Percentiles rank a stretch among this genome's conserved stretches.
Conservation (phyloP, 2,329 filamentous ascomycete genomes). For the Raffaelea arxii region DNA sequence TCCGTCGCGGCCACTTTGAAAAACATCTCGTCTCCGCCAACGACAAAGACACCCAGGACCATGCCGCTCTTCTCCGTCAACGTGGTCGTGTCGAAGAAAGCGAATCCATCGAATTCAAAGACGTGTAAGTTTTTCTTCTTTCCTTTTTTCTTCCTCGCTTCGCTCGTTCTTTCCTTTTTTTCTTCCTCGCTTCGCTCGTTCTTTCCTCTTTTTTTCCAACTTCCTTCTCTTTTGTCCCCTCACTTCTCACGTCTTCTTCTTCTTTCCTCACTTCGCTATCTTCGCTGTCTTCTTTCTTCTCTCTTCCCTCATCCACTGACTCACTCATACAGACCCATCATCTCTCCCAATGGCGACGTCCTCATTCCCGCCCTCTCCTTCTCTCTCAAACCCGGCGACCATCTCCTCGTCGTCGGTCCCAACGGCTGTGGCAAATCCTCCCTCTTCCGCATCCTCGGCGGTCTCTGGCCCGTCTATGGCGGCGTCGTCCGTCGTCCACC, state of each 20-base stretch:
- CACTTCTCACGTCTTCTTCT: background rate
- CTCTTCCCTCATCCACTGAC: background rate
- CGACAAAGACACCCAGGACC: slow-evolving; percentile 66
- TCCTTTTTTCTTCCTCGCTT: background rate
- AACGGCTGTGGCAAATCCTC: slow-evolving; percentile 97
- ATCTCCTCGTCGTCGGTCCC: slow-evolving; percentile 88
- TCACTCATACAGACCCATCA: slow-evolving; percentile 55
- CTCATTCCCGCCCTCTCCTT: slow-evolving; percentile 81
- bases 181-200: background rate
- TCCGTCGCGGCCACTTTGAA: slow-evolving; percentile 81
- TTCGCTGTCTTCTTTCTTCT: background rate
- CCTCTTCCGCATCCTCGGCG: slow-evolving; percentile 90
- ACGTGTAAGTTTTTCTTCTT: slow-evolving; percentile 49
- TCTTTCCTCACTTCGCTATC: background rate
- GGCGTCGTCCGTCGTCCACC: slow-evolving; percentile 86
- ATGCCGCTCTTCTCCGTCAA: slow-evolving; percentile 72
- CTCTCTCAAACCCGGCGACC: slow-evolving; percentile 74
- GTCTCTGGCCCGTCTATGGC: slow-evolving; percentile 95
- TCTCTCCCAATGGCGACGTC: slow-evolving; percentile 93
- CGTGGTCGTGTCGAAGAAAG: slow-evolving; percentile 77
- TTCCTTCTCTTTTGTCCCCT: background rate
- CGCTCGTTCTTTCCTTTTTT: background rate
- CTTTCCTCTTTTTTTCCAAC: background rate
- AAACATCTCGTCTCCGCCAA: slow-evolving; percentile 93
- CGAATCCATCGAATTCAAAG: slow-evolving; percentile 70